Base-by-base conservation (phyloP, 495 filamentous ascomycete species). In the Lophiostoma macrostomum region DNA sequence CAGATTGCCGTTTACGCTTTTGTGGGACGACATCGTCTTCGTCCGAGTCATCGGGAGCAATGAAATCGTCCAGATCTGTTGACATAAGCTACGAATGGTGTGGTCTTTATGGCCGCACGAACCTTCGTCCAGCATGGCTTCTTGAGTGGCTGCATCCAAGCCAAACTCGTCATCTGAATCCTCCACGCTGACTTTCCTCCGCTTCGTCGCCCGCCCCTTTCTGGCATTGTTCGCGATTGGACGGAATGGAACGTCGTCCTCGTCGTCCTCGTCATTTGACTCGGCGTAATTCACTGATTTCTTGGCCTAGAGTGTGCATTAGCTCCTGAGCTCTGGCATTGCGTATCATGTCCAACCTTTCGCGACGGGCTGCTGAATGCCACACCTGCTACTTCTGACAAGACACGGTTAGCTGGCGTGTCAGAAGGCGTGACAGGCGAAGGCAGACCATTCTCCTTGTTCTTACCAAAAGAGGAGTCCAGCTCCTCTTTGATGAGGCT, bases 51-150 rank as follows among this genome's bases (percentile, higher is more conserved):
- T 90, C 88, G 7, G 79, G 69, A 18, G 88, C 90, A 39, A 94
- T 72, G 63, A 95, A 95, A 64, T 95, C 88, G 47, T 84, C 88
- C 76, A 90, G 81, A 51, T 89, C 86, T 84, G 55, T 34, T 27
- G 10, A 8, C 25, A 41, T 52, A 10, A 58, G 55, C n/a, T 24
- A 22, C 20, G 13, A n/a, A 14, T 10, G 16, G 3, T 41, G 1
- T n/a, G 8, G 13, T 0, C 5, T 4, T 6, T 14, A 38, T 28
- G 8, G 1, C 49, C 12, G 37, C 25, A 50, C 69, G 46, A 71
- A 72, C 76, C 78, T 62, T 83, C 77, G 65, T 87, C 81, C 19
- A 85, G 80, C 22, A 75, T 74, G 5, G 77, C 76, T 16, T 64
- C 77, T 30, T 67, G 73, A 1, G 75, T 76, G 2, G 69, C 76